Conservation (phyloP, 2,329 filamentous ascomycete species). For the Sarocladium oryzae region DNA sequence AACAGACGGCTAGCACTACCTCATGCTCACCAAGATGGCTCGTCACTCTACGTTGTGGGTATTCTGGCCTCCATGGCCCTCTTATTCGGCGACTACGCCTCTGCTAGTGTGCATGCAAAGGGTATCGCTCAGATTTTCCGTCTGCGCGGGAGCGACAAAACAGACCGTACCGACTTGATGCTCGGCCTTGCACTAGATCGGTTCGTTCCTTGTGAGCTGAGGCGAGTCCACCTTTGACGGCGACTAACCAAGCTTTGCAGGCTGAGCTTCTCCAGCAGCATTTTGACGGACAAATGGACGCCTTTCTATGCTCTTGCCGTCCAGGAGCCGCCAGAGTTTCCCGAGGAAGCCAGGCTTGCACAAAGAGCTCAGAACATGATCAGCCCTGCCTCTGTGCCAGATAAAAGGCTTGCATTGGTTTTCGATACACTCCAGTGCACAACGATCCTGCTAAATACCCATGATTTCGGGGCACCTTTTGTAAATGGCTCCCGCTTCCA, state of each 20-base stretch:
- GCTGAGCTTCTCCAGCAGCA: constrained; percentile 1
- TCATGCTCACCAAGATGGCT: neutral
- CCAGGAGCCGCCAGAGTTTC: neutral
- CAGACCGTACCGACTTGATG: neutral
- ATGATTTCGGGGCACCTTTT: neutral
- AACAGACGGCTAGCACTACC: neutral
- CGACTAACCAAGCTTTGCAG: neutral
- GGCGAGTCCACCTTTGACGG: neutral
- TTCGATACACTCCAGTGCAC: constrained; percentile 4
- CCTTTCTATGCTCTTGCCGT: neutral
- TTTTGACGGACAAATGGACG: neutral
- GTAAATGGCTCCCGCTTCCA: neutral
- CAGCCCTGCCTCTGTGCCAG: neutral
- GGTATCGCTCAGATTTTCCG: constrained; percentile 1
- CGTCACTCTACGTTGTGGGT: constrained; percentile 4
- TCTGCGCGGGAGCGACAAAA: neutral
- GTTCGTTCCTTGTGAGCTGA: neutral
- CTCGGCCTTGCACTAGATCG: neutral
- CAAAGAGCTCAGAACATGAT: neutral
- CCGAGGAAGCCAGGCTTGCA: neutral
- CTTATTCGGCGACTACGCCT: constrained; percentile 6
- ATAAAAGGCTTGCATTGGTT: neutral
- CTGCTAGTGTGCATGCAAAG: neutral
- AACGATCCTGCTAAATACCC: neutral
- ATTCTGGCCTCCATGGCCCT: constrained; percentile 4